These are phyloP conservation scores for Daldinia loculata DNA, from an alignment of 495 filamentous ascomycete species.

Conservation along the genomic window DNA sequence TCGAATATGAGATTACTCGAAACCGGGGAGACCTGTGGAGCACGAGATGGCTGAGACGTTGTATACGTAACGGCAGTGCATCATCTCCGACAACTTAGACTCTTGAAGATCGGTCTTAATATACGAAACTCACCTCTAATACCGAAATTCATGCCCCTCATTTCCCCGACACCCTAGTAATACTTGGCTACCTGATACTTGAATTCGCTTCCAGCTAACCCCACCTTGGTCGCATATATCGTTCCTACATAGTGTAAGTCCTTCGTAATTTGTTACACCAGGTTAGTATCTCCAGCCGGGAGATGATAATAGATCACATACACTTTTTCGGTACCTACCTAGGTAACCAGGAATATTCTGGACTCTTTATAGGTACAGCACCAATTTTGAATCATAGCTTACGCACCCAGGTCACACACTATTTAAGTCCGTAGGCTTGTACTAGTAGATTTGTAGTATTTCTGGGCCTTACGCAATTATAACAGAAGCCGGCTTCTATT, in stretches of 20 bases:
- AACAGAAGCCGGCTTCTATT: slow-evolving; percentile 10
- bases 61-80: background rate
- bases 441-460: slow-evolving; percentile 5
- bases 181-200: background rate
- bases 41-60: slow-evolving; percentile 1
- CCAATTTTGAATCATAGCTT: too few species aligned
- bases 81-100: background rate
- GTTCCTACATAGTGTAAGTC: background rate
- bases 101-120: slow-evolving; percentile 1
- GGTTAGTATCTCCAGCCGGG: slow-evolving; percentile 22
- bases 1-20: slow-evolving; percentile 9
- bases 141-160: slow-evolving; percentile 32
- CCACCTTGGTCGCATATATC: slow-evolving; percentile 9
- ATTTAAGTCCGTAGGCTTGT: background rate
- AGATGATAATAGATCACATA: slow-evolving; percentile 11
- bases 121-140: slow-evolving; percentile 9
- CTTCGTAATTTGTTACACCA: background rate
- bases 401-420: background rate
- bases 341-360: too few species aligned
- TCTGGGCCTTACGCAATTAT: slow-evolving; percentile 22
- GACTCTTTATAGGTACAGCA: too few species aligned
- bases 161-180: slow-evolving; percentile 27
- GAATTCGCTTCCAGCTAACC: slow-evolving; percentile 8
- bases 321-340: background rate
- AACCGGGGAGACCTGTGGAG: slow-evolving; percentile 13